Base-by-base conservation (phyloP, 2,329 filamentous ascomycete species). In the Aquanectria penicillioides region DNA sequence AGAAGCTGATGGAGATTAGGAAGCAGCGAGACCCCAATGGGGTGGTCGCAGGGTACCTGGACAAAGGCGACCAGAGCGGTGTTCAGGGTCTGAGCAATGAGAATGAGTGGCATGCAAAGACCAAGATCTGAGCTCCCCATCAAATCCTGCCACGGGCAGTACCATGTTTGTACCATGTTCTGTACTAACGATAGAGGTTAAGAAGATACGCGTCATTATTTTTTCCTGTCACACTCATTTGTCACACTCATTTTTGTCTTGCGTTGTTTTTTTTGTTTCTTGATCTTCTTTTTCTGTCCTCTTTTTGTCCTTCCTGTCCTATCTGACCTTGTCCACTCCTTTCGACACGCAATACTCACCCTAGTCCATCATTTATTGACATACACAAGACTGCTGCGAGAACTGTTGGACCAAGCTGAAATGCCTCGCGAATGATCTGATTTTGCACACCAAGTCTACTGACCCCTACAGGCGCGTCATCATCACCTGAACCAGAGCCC, bases 21-120 rank as follows among this genome's bases (percentile, higher is more conserved):
- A 69, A 64, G 61, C 74, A 73, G 58, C 80, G 79, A 76, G 80
- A 83, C 69, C 77, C 78, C 3, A 31, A 34, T 10, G 61, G 61
- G 10, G 26, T 20, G 11, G 59, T 75, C 33, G 80, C 78, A 13
- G 81, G 81, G 2, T 84, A 80, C 64, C 71, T 84, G 11, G 80
- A 82, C 58, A 63, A 69, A 20, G 78, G 73, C 1, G 81, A 83
- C 64, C 62, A 63, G 59, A 78, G 77, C 23, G 77, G 79, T 33
- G 71, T 74, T 1, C 61, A 72, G 4, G 81, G 80, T 7, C 57
- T 84, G 59, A 69, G 64, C 51, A 83, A 82, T 62, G 70, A 72
- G 36, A 73, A 77, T 46, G 75, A 78, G 62, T 78, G 73, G 73
- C 12, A 36, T 17, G 29, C 37, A 3, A 38, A 46, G 23, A 23